These are phyloP conservation scores for Magnolia officinalis DNA, from an alignment of 164 flowering plant species.

Conservation along the genomic window DNA sequence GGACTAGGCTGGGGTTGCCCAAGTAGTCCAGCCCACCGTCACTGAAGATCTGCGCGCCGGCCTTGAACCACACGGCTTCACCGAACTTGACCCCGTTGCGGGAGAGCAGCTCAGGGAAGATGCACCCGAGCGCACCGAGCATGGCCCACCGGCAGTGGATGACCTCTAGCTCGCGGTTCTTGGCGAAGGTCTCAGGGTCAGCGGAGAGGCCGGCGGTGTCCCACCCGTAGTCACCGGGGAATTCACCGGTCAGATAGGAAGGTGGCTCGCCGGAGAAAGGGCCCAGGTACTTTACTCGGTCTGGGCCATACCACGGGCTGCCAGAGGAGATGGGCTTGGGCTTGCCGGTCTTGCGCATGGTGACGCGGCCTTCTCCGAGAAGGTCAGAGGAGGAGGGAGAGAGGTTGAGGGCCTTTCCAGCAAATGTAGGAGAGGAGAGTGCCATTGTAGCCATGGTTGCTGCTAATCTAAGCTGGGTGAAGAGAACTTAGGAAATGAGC, in stretches of 20 bases:
- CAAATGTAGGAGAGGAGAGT: constrained; percentile 49
- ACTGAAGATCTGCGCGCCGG: constrained; percentile 48
- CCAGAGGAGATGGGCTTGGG: constrained; percentile 19
- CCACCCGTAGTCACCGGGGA: constrained; percentile 54
- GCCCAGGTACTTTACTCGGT: constrained; percentile 31
- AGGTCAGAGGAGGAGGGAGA: constrained; percentile 22
- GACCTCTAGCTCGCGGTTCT: constrained; percentile 37
- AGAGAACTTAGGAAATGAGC: too few relatives aligned
- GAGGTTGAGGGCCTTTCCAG: constrained; percentile 47
- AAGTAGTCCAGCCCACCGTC: constrained; percentile 48
- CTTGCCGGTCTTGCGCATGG: constrained; percentile 33
- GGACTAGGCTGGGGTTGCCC: constrained; percentile 50
- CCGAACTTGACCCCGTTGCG: constrained; percentile 48
- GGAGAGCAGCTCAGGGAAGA: constrained; percentile 40
- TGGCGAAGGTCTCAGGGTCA: constrained; percentile 46
- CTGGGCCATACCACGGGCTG: constrained; percentile 32
- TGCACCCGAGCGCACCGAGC: constrained; percentile 41
- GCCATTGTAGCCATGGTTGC: constrained; percentile 55
- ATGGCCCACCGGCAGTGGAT: constrained; percentile 35
- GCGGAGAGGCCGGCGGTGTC: constrained; percentile 52
- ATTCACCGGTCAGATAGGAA: constrained; percentile 38
- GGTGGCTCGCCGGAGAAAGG: constrained; percentile 36
- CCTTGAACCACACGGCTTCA: constrained; percentile 53
- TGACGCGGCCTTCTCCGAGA: constrained; percentile 30
- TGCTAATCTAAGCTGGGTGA: too few relatives aligned